Conservation (phyloP, 1,139 yeast species). For the Taphrina flavorubra region DNA sequence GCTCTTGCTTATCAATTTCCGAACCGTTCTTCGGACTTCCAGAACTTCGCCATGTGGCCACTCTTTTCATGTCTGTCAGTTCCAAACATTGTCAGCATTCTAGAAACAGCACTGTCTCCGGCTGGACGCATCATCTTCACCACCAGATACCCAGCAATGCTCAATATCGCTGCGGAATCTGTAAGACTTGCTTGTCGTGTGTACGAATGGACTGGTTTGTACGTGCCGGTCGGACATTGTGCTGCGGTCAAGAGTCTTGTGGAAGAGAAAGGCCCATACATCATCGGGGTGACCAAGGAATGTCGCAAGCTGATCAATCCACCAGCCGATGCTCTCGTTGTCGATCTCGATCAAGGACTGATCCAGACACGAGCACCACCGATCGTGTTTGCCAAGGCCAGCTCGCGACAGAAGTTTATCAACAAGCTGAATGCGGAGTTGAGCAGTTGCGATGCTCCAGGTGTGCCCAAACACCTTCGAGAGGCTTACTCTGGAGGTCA, state of each 20-base stretch:
- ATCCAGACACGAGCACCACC: constrained; percentile 37
- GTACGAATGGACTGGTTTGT: constrained; percentile 36
- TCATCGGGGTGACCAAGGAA: constrained; percentile 32
- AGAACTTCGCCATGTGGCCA: constrained; percentile 41
- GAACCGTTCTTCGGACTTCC: constrained; percentile 23
- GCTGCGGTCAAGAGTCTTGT: constrained; percentile 13
- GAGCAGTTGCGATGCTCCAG: constrained; percentile 7
- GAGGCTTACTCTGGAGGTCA: constrained; percentile 30
- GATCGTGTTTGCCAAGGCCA: constrained; percentile 26
- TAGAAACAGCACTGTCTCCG: constrained; percentile 36
- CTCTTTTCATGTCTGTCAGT: constrained; percentile 36
- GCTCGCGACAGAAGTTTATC: constrained; percentile 36
- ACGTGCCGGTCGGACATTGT: constrained; percentile 39
- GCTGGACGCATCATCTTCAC: constrained; percentile 37
- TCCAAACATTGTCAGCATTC: constrained; percentile 34
- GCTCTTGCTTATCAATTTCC: constrained; percentile 40
- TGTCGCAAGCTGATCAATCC: constrained; percentile 33
- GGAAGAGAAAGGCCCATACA: constrained; percentile 39
- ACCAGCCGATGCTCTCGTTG: constrained; percentile 36
- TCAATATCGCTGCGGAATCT: constrained; percentile 38
- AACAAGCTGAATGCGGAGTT: constrained; percentile 16
- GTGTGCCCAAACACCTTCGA: constrained; percentile 34
- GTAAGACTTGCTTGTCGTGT: constrained; percentile 32
- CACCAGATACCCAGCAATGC: constrained; percentile 30
- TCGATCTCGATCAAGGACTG: constrained; percentile 34